Evolutionary conservation across 2,329 filamentous ascomycete species (phyloP), one percentile per base, ranked within the genome.

Genomic region (Blastomyces emzantsi): DNA sequence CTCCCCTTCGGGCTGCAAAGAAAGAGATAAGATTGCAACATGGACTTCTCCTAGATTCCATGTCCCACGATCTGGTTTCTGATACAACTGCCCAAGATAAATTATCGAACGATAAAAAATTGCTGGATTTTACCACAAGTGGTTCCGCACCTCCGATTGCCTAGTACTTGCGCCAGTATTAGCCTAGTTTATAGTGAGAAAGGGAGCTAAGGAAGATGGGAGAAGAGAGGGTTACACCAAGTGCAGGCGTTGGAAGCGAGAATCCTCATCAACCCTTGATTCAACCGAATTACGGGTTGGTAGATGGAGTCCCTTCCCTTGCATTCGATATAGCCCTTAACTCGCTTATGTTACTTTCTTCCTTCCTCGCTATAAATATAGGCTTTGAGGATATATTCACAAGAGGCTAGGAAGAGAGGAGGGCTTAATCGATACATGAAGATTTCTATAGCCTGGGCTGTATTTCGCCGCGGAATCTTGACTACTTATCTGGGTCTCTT

Each of bases 61-160:
- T 51, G 28, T 70, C 69, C 70, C 67, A 74, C 82, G 81, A 78
- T 74, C 75, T 74, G 74, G 78, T 75, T 79, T 80, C 78, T 80
- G 83, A 85, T 85, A 85, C 83, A 81, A 79, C 73, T 81, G 78
- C 81, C 83, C 81, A 70, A 85, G 67, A 85, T 72, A 64, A 70
- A 81, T 71, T 57, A 41, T 57, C 30, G 25, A 61, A 8, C 39
- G 39, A 15, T 25, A 41, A 51, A 45, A 54, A 47, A 8, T 39
- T 59, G 22, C 39, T 33, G 33, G 30, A 39, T 33, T 33, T 30
- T 22, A 2, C 58, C 28, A 19, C 58, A 60, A 49, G 58, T 43
- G 30, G 49, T 60, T 47, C 25, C 13, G 58, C 41, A 36, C 41
- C 58, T 60, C 58, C 43, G 45, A 47, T 60, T 43, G 36, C 58